Percentiles rank a stretch among this genome's conserved stretches.
These are phyloP conservation scores for Chenopodium berlandieri DNA, from an alignment of 148 eudicot species.

Conservation along the genomic window DNA sequence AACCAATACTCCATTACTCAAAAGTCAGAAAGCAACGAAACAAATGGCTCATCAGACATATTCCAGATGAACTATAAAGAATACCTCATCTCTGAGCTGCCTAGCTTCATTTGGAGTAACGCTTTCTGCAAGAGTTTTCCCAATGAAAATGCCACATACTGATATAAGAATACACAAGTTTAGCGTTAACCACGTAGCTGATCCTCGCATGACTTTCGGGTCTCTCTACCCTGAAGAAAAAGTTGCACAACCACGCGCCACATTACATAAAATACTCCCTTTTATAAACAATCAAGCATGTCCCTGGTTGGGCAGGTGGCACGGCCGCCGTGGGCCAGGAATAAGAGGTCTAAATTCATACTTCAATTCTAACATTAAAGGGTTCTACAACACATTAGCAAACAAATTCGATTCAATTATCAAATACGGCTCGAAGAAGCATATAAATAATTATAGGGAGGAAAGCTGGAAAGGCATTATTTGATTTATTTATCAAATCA, in stretches of 20 bases:
- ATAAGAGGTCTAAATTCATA: too few species aligned
- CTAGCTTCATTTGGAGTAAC: constrained; percentile 76
- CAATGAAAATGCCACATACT: constrained; percentile 31
- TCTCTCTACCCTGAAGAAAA: constrained; percentile 10
- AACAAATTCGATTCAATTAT: too few species aligned
- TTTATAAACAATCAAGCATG: not conserved
- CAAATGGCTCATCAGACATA: too few species aligned
- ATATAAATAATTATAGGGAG: too few species aligned
- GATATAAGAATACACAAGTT: constrained; percentile 26
- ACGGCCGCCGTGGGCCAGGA: too few species aligned
- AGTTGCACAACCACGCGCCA: constrained; percentile 4
- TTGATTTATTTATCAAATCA: too few species aligned
- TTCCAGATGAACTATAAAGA: not conserved
- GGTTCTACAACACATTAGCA: too few species aligned
- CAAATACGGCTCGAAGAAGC: too few species aligned
- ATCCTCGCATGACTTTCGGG: constrained; percentile 29
- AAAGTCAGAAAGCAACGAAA: too few species aligned
- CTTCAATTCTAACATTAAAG: too few species aligned
- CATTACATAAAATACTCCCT: not conserved
- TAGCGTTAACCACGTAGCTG: constrained; percentile 16
- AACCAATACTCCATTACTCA: not conserved
- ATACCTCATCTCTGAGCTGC: constrained; percentile 86
- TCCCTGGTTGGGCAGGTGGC: too few species aligned
- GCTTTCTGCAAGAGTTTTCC: constrained; percentile 47
- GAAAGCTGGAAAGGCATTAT: too few species aligned